These are phyloP conservation scores for Grosmannia penicillata DNA, from an alignment of 2,329 filamentous ascomycete genomes.

Conservation along the genomic window DNA sequence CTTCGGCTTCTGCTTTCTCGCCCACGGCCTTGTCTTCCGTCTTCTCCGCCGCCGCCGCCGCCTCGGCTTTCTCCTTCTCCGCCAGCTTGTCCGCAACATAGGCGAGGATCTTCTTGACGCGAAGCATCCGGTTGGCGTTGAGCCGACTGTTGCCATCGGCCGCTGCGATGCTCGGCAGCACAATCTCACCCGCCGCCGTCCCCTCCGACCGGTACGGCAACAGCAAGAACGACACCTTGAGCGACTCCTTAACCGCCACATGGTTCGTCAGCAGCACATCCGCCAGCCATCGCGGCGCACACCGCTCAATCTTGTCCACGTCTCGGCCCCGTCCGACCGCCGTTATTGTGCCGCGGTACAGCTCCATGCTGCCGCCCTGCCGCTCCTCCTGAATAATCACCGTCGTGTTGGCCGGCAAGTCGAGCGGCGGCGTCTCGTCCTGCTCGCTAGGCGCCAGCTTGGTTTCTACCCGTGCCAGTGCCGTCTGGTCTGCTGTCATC, in stretches of 20 bases:
- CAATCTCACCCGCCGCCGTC: not conserved
- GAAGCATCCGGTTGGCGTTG: slow-evolving; percentile 92
- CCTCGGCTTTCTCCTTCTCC: not conserved
- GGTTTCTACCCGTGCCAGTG: slow-evolving; percentile 41
- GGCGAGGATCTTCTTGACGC: slow-evolving; percentile 83
- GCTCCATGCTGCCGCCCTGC: slow-evolving; percentile 57
- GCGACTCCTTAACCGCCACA: slow-evolving; percentile 73
- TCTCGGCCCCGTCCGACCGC: slow-evolving; percentile 50
- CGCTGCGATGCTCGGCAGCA: slow-evolving; percentile 56
- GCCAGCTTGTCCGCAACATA: slow-evolving; percentile 93
- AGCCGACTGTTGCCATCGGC: slow-evolving; percentile 75
- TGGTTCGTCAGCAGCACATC: slow-evolving; percentile 75
- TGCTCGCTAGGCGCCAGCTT: slow-evolving; percentile 54
- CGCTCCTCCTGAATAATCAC: slow-evolving; percentile 58
- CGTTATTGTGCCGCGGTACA: slow-evolving; percentile 81
- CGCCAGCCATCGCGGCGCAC: slow-evolving; percentile 81
- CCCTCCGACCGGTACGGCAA: slow-evolving; percentile 58
- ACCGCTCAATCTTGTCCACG: slow-evolving; percentile 70
- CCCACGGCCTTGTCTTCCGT: not conserved
- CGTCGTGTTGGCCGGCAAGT: slow-evolving; percentile 48
- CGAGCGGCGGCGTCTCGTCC: slow-evolving; percentile 62
- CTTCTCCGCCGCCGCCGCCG: not conserved
- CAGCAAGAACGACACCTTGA: slow-evolving; percentile 90
- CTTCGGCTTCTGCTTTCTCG: not conserved
- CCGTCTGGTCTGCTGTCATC: slow-evolving; percentile 19